Base-by-base conservation (phyloP, 2,329 filamentous ascomycete genomes). In the Ophiostoma sp. region DNA sequence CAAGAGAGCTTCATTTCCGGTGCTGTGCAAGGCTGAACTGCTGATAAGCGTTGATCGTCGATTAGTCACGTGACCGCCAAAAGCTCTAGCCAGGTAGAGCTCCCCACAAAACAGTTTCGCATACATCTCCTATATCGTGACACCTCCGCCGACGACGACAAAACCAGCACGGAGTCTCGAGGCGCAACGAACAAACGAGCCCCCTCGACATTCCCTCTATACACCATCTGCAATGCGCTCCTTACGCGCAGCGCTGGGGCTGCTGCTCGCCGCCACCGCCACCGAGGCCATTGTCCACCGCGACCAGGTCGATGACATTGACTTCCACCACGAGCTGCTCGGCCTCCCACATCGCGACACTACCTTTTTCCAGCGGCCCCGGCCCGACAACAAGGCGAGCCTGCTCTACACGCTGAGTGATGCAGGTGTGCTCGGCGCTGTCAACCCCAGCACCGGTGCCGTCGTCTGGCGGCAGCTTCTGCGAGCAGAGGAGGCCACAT, bases 321-420 rank as follows among this genome's bases (percentile, higher is more conserved):
- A 99, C 80, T 98, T 93, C 81, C 94, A 98, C 80, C 88, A 96
- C 81, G 87, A 91, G 72, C 88, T 98, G 65, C 82, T 99, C 75
- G 95, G 95, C 75, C 80, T 91, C 49, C 93, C 95, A 67, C 89
- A 90, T 77, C 82, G 86, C 76, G 87, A 91, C 71, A 91, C 92
- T 70, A 97, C 94, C 73, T 96, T 98, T 84, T 98, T 98, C 86
- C 92, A 97, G 80, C 89, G 89, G 73, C 94, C 95, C 52, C 85
- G 90, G 75, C 84, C 86, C 71, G 86, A 89, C 73, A 93, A 94
- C 71, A 92, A 91, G 78, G 93, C 93, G 47, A 94, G 91, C 67
- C 84, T 99, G 49, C 84, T 99, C 66, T 99, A 97, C 78, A 96
- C 95, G 0, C 81, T 98, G 62, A 96, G 92, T 72, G 91, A 97